A percentile compares a stretch with the other conserved stretches of the same genome.
These are phyloP conservation scores for Trichoderma cornu-damae DNA, from an alignment of 2,329 filamentous ascomycete species.

Conservation along the genomic window DNA sequence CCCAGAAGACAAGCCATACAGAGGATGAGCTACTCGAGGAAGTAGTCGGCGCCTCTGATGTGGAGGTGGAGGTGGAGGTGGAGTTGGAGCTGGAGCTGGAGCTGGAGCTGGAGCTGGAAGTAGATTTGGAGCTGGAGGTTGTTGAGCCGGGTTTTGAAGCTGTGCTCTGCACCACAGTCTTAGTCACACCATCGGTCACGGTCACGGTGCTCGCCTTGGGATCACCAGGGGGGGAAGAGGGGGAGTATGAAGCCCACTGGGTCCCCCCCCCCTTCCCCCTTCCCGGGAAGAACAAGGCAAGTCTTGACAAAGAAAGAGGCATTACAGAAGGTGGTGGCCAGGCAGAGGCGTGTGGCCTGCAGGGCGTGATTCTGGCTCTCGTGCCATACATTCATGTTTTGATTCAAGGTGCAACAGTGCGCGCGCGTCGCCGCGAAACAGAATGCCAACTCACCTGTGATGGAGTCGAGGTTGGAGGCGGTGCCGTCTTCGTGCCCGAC, in stretches of 20 bases:
- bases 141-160: slow-evolving; percentile 25
- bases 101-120: slow-evolving; percentile 26
- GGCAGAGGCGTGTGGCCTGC: slow-evolving; percentile 12
- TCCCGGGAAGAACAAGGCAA: slow-evolving; percentile 22
- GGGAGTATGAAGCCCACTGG: slow-evolving; percentile 27
- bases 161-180: slow-evolving; percentile 33
- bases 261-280: too few relatives aligned
- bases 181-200: slow-evolving; percentile 32
- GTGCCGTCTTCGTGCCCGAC: slow-evolving; percentile 48
- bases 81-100: slow-evolving; percentile 22
- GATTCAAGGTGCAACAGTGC: neutral
- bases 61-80: slow-evolving; percentile 18
- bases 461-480: slow-evolving; percentile 22
- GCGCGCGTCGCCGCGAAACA: neutral
- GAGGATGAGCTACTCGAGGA: slow-evolving; percentile 30
- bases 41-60: slow-evolving; percentile 20
- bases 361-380: slow-evolving; percentile 9
- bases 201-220: slow-evolving; percentile 27
- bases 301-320: slow-evolving; percentile 9
- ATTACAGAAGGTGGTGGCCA: slow-evolving; percentile 5
- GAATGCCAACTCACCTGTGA: slow-evolving; percentile 27
- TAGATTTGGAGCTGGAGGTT: slow-evolving; percentile 21
- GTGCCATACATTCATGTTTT: neutral
- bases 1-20: slow-evolving; percentile 35
- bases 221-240: too few relatives aligned